Percentiles rank a stretch among this genome's conserved stretches.
These are phyloP conservation scores for Oryza meyeriana DNA, from an alignment of 176 grass and related monocot genomes.

Conservation along the genomic window DNA sequence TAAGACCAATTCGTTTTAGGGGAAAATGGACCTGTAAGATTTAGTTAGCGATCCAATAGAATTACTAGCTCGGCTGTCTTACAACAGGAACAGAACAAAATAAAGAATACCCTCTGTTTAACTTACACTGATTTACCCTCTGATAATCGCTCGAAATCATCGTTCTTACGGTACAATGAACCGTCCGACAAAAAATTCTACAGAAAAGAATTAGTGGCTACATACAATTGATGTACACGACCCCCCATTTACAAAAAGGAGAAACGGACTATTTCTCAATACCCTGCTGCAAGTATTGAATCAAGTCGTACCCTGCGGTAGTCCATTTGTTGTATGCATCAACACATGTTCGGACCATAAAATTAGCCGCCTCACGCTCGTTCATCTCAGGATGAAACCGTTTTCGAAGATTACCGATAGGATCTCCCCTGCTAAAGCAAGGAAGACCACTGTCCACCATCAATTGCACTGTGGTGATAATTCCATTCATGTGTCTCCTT, in stretches of 20 bases:
- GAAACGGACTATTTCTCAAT: slow-evolving; percentile 85
- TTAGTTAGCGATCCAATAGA: neutral
- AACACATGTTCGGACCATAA: slow-evolving; percentile 86
- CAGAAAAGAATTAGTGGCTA: slow-evolving; percentile 38
- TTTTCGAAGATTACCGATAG: slow-evolving; percentile 85
- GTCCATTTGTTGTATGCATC: slow-evolving; percentile 99
- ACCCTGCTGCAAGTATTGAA: slow-evolving; percentile 97
- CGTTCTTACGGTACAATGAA: slow-evolving; percentile 30
- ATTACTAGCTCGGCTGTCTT: slow-evolving; percentile 22
- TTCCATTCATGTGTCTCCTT: slow-evolving; percentile 90
- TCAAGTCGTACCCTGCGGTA: slow-evolving; percentile 97
- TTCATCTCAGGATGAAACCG: slow-evolving; percentile 98
- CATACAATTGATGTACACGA: slow-evolving; percentile 55
- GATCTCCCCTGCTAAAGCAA: slow-evolving; percentile 95
- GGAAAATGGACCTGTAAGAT: neutral
- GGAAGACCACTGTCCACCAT: slow-evolving; percentile 95
- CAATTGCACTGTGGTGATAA: slow-evolving; percentile 84
- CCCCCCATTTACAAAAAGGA: slow-evolving; percentile 47
- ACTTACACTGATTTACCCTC: slow-evolving; percentile 11
- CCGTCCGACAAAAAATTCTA: slow-evolving; percentile 33
- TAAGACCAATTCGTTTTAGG: neutral
- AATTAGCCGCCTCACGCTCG: slow-evolving; percentile 92
- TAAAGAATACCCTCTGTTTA: slow-evolving; percentile 3
- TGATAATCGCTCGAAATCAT: slow-evolving; percentile 14
- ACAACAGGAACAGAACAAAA: neutral